Evolutionary conservation across 495 filamentous ascomycete genomes (phyloP).

Genomic region (Margaritispora aquatica): DNA sequence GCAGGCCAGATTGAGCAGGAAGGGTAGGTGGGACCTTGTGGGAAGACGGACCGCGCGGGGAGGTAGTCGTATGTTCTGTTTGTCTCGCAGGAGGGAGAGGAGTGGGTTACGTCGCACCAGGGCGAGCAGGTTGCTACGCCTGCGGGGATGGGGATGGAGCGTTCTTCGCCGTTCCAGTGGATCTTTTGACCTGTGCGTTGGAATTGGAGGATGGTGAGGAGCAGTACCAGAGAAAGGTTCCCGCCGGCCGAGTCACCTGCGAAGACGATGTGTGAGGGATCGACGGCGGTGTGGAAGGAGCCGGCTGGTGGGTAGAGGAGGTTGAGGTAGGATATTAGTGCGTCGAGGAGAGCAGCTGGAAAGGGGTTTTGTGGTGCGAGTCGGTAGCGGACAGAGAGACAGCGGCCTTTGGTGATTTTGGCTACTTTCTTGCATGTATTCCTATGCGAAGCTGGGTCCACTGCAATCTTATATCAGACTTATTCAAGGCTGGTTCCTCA

Average conservation of each 20-base stretch:
- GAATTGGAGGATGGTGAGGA: conserved; percentile 69
- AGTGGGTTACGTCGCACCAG: conserved; percentile 74
- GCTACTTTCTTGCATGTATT: conserved; percentile 39
- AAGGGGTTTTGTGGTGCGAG: conserved; percentile 82
- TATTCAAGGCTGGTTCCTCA: background rate
- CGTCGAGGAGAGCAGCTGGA: conserved; percentile 77
- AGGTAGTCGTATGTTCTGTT: conserved; percentile 75
- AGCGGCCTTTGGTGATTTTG: conserved; percentile 47
- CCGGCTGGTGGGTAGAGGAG: conserved; percentile 74
- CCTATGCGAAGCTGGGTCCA: conserved; percentile 68
- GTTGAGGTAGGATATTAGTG: conserved; percentile 72
- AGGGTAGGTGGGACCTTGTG: conserved; percentile 33
- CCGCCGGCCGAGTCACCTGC: conserved; percentile 88
- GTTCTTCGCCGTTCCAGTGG: conserved; percentile 53
- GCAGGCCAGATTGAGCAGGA: conserved; percentile 65
- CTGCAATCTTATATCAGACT: conserved; percentile 10
- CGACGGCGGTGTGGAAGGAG: conserved; percentile 64
- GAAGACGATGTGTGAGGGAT: conserved; percentile 65
- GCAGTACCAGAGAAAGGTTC: conserved; percentile 63
- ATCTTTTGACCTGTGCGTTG: conserved; percentile 46
- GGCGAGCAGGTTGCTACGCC: conserved; percentile 59
- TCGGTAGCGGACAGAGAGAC: conserved; percentile 79
- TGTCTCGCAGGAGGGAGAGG: conserved; percentile 57
- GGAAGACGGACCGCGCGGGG: conserved; percentile 23
- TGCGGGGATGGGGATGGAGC: conserved; percentile 60